Evolutionary conservation across 768 basidiomycete genomes (phyloP).

Genomic region (Boletales sp.): DNA sequence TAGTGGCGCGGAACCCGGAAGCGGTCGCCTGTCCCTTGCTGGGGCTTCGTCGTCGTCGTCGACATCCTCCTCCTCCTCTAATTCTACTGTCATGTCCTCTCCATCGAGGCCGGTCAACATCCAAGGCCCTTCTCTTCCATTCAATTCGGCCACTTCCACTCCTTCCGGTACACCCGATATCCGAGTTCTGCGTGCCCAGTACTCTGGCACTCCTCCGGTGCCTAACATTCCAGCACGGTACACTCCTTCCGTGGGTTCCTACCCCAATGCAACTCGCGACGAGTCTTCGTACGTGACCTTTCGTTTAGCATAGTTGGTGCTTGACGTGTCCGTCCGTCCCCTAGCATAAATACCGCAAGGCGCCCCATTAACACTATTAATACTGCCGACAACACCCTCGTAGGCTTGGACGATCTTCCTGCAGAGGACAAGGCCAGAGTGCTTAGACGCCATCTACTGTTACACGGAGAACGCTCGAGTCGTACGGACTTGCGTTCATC

Average conservation of each 20-base stretch:
- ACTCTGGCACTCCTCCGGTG: conserved; percentile 51
- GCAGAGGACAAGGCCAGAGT: conserved; percentile 85
- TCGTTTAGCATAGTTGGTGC: not conserved
- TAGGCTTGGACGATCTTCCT: conserved; percentile 57
- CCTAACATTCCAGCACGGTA: conserved; percentile 55
- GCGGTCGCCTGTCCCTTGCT: no score
- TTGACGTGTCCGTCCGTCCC: conserved; percentile 19
- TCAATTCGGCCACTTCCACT: conserved; percentile 24
- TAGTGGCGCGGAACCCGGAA: no score
- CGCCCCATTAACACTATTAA: conserved; percentile 23
- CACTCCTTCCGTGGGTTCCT: conserved; percentile 39
- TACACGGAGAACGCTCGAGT: conserved; percentile 54
- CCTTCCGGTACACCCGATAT: conserved; percentile 62
- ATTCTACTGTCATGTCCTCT: conserved; percentile 40
- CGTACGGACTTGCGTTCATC: conserved; percentile 21
- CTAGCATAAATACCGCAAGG: conserved; percentile 39
- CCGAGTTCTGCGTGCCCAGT: conserved; percentile 61
- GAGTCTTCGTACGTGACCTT: conserved; percentile 7
- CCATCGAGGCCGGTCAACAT: conserved; percentile 60
- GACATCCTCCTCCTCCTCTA: no score
- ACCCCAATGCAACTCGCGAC: conserved; percentile 3
- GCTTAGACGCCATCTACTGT: conserved; percentile 75
- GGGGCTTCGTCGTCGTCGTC: no score
- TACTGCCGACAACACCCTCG: conserved; percentile 27
- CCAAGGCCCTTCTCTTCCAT: conserved; percentile 17